A percentile compares a stretch with the other conserved stretches of the same genome.
Conservation (phyloP, 2,329 filamentous ascomycete genomes). For the Exserohilum rostratum region DNA sequence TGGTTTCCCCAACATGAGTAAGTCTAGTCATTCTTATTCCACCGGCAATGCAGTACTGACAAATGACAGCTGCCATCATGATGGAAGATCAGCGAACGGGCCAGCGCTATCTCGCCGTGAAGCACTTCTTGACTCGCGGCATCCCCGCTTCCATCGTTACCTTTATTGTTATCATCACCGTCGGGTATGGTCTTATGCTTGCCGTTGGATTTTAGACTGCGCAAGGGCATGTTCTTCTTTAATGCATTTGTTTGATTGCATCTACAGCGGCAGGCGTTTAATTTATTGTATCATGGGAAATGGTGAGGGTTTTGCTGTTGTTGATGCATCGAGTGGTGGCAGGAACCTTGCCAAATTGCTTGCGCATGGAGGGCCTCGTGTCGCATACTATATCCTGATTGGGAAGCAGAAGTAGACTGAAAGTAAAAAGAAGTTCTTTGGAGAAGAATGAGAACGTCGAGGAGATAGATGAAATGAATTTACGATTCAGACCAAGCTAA, state of each 20-base stretch:
- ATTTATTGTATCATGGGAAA: too few relatives aligned
- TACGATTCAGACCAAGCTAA: too few relatives aligned
- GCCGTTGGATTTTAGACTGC: constrained; percentile 66
- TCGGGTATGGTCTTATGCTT: constrained; percentile 91
- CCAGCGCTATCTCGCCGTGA: constrained; percentile 87
- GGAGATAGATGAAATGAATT: too few relatives aligned
- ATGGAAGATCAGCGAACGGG: constrained; percentile 94
- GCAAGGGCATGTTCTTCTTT: background rate
- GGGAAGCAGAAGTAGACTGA: too few relatives aligned
- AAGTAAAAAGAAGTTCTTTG: too few relatives aligned
- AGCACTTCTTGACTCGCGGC: constrained; percentile 93
- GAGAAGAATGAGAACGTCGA: too few relatives aligned
- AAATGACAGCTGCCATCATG: constrained; percentile 84
- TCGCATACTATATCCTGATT: too few relatives aligned
- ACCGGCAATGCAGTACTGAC: constrained; percentile 19
- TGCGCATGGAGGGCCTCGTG: too few relatives aligned
- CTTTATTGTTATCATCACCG: constrained; percentile 79
- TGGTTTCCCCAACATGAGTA: constrained; percentile 99
- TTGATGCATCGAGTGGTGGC: too few relatives aligned
- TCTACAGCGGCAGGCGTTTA: background rate
- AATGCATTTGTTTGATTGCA: too few relatives aligned
- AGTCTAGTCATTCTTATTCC: constrained; percentile 53
- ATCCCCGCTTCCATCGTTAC: constrained; percentile 85
- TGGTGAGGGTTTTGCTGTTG: too few relatives aligned
- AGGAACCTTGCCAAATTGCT: too few relatives aligned